These are phyloP conservation scores for Phlyctochytrium arcticum DNA, from an alignment of 192 early-diverging fungal genomes.

Conservation along the genomic window DNA sequence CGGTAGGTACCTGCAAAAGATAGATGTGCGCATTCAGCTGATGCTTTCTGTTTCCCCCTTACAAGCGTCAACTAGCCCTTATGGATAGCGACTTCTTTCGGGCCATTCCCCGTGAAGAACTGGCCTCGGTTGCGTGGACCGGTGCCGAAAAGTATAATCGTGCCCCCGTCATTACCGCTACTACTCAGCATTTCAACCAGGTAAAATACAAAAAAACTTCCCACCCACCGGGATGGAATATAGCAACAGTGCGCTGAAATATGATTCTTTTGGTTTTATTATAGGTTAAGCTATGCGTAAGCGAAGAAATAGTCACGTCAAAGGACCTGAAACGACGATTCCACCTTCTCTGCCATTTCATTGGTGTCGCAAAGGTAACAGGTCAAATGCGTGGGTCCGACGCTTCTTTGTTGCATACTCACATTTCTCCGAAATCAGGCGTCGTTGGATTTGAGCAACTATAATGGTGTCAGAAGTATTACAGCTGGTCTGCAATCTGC, in stretches of 20 bases:
- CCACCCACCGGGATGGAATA: no score
- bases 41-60: not conserved
- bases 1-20: constrained; percentile 10
- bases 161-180: constrained; percentile 35
- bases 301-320: constrained; percentile 32
- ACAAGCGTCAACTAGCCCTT: constrained; percentile 35
- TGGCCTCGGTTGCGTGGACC: constrained; percentile 37
- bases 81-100: constrained; percentile 36
- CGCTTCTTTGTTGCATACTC: no score
- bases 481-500: constrained; percentile 40
- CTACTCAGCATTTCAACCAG: constrained; percentile 42
- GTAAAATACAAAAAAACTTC: constrained; percentile 11
- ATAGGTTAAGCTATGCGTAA: constrained; percentile 39
- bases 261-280: no score
- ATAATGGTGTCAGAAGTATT: constrained; percentile 34
- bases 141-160: constrained; percentile 23
- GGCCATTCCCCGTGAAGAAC: constrained; percentile 26
- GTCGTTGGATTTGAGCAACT: constrained; percentile 37
- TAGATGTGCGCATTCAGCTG: not conserved
- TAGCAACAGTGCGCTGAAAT: no score
- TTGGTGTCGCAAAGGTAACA: constrained; percentile 36
- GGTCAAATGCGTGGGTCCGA: no score
- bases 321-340: constrained; percentile 29
- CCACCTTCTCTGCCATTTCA: constrained; percentile 34
- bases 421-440: constrained; percentile 8